These are phyloP conservation scores for Staphylotrichum longicolle DNA, from an alignment of 495 filamentous ascomycete genomes.

Conservation along the genomic window DNA sequence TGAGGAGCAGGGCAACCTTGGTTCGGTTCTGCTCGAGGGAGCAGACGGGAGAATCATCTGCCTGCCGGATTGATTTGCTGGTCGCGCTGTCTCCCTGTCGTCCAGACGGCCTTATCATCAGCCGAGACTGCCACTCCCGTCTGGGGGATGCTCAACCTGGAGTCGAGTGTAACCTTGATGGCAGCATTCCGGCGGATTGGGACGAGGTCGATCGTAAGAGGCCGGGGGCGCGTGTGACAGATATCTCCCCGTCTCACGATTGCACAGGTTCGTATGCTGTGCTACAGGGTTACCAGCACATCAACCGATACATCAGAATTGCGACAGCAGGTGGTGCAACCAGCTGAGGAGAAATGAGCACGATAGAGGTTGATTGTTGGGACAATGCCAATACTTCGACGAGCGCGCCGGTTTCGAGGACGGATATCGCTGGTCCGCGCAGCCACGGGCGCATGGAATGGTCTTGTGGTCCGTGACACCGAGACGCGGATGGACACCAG, in stretches of 20 bases:
- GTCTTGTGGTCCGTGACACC: background rate
- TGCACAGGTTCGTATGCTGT: slow-evolving; percentile 17
- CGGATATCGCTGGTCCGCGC: background rate
- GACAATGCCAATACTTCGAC: background rate
- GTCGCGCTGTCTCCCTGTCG: no score
- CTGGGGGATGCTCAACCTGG: no score
- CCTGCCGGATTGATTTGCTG: no score
- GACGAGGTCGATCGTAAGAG: slow-evolving; percentile 11
- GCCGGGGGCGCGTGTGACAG: background rate
- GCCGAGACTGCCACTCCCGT: no score
- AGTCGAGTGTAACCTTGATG: no score
- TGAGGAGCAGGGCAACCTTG: background rate
- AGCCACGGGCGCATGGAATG: background rate
- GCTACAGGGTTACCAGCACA: slow-evolving; percentile 16
- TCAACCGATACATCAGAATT: background rate
- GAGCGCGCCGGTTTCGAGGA: background rate
- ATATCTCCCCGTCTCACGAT: slow-evolving; percentile 15
- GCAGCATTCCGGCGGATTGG: slow-evolving; percentile 8
- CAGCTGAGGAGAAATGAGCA: slow-evolving; percentile 3
- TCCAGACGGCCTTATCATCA: no score
- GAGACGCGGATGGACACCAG: background rate
- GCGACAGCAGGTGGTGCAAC: slow-evolving; percentile 9
- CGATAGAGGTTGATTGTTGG: background rate
- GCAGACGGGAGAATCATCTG: no score
- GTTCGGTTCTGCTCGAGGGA: no score